phyloP scores from a whole-genome alignment of 768 basidiomycete species.

The Termitomyces sp. region DNA sequence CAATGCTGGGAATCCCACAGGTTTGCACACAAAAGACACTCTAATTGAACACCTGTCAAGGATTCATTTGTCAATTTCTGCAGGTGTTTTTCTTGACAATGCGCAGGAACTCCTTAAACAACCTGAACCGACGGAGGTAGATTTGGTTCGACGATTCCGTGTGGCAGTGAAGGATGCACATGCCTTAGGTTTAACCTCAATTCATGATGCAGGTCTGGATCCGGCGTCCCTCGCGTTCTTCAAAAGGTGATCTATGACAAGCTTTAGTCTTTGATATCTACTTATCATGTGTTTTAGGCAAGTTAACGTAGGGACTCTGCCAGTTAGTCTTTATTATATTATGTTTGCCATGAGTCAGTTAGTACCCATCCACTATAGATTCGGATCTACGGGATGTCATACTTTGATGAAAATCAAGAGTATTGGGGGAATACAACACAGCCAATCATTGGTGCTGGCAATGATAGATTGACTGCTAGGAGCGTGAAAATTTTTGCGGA shows the following conservation, averaged over 20 bases:
- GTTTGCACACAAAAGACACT: constrained; percentile 29
- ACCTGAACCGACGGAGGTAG: constrained; percentile 60
- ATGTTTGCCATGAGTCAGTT: neutral
- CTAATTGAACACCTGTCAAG: constrained; percentile 7
- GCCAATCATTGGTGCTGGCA: constrained; percentile 52
- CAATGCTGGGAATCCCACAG: constrained; percentile 62
- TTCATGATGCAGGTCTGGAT: constrained; percentile 82
- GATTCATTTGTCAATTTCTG: neutral
- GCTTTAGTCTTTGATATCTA: neutral
- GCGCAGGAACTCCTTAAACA: constrained; percentile 72
- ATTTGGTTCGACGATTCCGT: constrained; percentile 58
- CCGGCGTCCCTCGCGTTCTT: constrained; percentile 74
- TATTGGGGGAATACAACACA: constrained; percentile 73
- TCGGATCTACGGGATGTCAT: constrained; percentile 75
- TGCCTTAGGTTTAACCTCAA: constrained; percentile 68
- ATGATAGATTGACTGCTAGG: constrained; percentile 64
- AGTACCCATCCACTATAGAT: constrained; percentile 38
- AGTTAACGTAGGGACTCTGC: constrained; percentile 55
- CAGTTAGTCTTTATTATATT: constrained; percentile 37
- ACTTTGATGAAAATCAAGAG: constrained; percentile 58
- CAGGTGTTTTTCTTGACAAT: constrained; percentile 81
- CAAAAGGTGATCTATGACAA: constrained; percentile 42
- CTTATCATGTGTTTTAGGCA: constrained; percentile 41
- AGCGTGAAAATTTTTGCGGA: constrained; percentile 80
- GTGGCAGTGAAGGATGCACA: constrained; percentile 67